Base-by-base conservation (phyloP, 2,329 filamentous ascomycete species). In the Curvularia hawaiiensis region DNA sequence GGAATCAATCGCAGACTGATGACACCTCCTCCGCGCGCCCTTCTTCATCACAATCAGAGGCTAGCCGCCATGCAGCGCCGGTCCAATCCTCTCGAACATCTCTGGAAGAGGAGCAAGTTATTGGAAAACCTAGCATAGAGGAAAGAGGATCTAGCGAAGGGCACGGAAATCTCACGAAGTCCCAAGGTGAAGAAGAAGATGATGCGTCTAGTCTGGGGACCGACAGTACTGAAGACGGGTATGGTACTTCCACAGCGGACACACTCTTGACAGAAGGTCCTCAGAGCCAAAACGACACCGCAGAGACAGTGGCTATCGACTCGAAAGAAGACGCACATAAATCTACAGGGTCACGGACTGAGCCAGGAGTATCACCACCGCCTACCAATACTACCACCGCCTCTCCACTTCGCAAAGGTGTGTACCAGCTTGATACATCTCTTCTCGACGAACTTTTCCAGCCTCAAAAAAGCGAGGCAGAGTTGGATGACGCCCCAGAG, bases 31-130 rank as follows among this genome's bases (percentile, higher is more conserved):
- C 75, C 18, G 72, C 71, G 22, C 66, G 70, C 31, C 66, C 73
- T 0, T 77, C 75, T 1, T 73, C 69, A 8, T 75, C 75, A 11
- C 70, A 70, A 1, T 76, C 74, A n/a, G 74, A 76, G 33, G 56
- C 59, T 7, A 78, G 75, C 56, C 74, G 69, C 40, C 64, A 61
- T 18, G 74, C 72, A 38, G 57, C 60, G 7, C 58, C 61, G 8
- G 50, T 61, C 35, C 74, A 77, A 40, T 78, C 75, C 22, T 67
- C 75, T 3, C 56, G 75, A 16, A 77, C 75, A 9, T 77, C 75
- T 1, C 64, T 76, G 26, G 75, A 77, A 46, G 75, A 77, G 30
- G 72, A 54, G 26, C 2, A 18, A 14, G 16, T 16, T 14, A 14
- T n/a, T 31, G 45, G 26, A 26, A 33, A 24, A 5, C 39, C 47